Conservation (phyloP, 306 rosid species). For the Vigna reflexopilosa region DNA sequence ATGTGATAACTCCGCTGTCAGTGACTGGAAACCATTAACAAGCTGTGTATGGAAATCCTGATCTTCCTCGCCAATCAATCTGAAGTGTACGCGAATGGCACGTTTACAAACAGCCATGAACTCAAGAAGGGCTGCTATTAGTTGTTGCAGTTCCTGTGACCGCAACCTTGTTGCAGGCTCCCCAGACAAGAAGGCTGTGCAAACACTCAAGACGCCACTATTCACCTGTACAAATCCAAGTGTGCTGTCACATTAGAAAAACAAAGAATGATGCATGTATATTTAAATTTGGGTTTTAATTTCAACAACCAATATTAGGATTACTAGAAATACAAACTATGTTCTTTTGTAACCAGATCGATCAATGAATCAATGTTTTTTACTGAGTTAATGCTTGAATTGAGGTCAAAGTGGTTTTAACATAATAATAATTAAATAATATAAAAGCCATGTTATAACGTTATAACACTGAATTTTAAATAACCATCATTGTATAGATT, state of each 20-base stretch:
- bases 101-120: conserved; percentile 99
- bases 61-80: conserved; percentile 97
- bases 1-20: conserved; percentile 94
- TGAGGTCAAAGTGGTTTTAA: too few relatives aligned
- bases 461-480: not conserved
- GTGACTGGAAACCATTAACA: conserved; percentile 95
- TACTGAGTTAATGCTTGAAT: too few relatives aligned
- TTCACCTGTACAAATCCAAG: conserved; percentile 70
- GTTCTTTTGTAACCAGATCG: not conserved
- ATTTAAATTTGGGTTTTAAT: not conserved
- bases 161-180: conserved; percentile 97
- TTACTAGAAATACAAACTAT: not conserved
- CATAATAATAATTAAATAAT: too few relatives aligned
- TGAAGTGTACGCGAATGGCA: conserved; percentile 91
- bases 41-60: conserved; percentile 99
- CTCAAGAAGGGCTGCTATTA: conserved; percentile 96
- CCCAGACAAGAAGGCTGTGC: conserved; percentile 98
- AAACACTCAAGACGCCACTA: conserved; percentile 95
- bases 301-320: not conserved
- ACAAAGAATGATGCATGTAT: not conserved
- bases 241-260: conserved; percentile 27
- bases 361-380: not conserved
- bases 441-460: too few relatives aligned
- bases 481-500: not conserved
- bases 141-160: conserved; percentile 97